These are phyloP conservation scores for Cercospora zeina DNA, from an alignment of 2,329 filamentous ascomycete genomes.

Conservation along the genomic window DNA sequence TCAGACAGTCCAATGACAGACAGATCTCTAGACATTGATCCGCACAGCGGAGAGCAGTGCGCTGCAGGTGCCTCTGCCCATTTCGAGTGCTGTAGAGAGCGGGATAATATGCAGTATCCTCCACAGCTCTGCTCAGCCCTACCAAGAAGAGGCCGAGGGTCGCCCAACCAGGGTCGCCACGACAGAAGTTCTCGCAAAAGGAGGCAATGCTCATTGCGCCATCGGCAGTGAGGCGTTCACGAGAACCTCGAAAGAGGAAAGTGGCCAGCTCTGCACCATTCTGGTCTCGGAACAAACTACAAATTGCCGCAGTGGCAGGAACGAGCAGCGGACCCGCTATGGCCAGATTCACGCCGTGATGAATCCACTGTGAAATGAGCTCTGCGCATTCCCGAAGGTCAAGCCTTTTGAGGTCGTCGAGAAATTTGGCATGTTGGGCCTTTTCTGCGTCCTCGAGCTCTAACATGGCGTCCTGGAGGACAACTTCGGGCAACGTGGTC, in stretches of 20 bases:
- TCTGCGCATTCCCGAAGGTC: constrained; percentile 25
- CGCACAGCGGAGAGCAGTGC: constrained; percentile 27
- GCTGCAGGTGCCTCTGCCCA: constrained; percentile 38
- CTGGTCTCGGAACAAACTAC: constrained; percentile 19
- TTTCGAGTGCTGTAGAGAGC: constrained; percentile 34
- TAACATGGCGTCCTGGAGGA: constrained; percentile 5
- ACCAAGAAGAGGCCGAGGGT: constrained; percentile 46
- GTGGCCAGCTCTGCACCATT: constrained; percentile 8
- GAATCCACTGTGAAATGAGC: constrained; percentile 34
- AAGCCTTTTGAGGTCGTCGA: constrained; percentile 24
- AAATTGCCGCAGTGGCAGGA: constrained; percentile 31
- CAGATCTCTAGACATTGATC: constrained; percentile 43
- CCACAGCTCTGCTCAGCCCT: constrained; percentile 43
- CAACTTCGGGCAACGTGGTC: constrained; percentile 2
- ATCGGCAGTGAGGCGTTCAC: constrained; percentile 11
- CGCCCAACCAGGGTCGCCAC: constrained; percentile 43
- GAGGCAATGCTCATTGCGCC: constrained; percentile 3
- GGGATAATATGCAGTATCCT: constrained; percentile 39
- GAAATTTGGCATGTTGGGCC: constrained; percentile 26
- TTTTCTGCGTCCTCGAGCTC: constrained; percentile 29
- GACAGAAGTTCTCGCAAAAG: constrained; percentile 14
- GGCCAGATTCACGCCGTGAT: constrained; percentile 35
- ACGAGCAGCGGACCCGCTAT: constrained; percentile 32
- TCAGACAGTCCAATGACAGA: constrained; percentile 42
- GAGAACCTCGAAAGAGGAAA: constrained; percentile 15